phyloP scores from a whole-genome alignment of 306 rosid species.

The Biancaea sappan region DNA sequence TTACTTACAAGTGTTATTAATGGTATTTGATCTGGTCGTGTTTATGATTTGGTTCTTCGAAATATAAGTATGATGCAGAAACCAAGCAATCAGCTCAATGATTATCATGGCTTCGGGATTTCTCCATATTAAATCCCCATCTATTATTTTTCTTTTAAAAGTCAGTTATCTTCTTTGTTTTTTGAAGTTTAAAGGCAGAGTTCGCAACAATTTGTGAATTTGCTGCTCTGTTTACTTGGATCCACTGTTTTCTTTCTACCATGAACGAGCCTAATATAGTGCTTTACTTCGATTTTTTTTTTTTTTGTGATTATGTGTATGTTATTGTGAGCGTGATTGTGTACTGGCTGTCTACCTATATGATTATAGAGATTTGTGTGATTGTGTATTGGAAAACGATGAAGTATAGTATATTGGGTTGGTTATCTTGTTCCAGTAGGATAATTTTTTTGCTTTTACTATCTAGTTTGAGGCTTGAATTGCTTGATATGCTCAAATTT shows the following conservation, averaged over 20 bases:
- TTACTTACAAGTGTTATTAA: not conserved
- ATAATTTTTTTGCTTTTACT: not conserved
- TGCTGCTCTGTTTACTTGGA: not conserved
- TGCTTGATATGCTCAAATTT: conserved; percentile 17
- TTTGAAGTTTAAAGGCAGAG: not conserved
- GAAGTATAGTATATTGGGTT: not conserved
- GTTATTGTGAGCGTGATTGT: not conserved
- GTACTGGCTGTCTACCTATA: not conserved
- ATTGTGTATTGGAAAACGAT: not conserved
- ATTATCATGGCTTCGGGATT: not conserved
- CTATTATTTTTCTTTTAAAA: not conserved
- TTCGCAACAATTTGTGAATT: not conserved
- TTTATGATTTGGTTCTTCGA: not conserved
- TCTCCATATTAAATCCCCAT: not conserved
- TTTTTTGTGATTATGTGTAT: not conserved
- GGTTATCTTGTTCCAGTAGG: not conserved
- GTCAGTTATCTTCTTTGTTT: not conserved
- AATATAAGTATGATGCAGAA: not conserved
- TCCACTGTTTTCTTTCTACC: not conserved
- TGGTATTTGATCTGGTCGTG: not conserved
- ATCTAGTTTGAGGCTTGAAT: not conserved
- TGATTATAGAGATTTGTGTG: not conserved
- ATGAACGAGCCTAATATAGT: not conserved
- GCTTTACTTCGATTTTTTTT: not conserved
- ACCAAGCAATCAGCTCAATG: not conserved